A percentile compares a stretch with the other conserved stretches of the same genome.
phyloP scores from a whole-genome alignment of 495 filamentous ascomycete species.

The Geoglossum glabrum region DNA sequence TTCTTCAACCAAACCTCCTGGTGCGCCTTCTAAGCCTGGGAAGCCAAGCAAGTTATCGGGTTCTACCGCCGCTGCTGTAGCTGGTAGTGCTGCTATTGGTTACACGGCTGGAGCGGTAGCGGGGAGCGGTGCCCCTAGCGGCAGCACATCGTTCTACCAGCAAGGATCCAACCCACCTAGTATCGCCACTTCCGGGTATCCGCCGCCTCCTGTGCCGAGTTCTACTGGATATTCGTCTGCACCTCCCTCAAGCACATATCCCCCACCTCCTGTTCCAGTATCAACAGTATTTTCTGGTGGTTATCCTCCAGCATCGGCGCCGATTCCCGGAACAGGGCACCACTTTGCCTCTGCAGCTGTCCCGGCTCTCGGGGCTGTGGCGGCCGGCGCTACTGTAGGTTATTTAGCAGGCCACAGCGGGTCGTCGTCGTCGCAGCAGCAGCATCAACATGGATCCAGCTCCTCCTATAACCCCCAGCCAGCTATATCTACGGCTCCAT shows the following conservation, averaged over 20 bases:
- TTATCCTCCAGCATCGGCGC: constrained; percentile 2
- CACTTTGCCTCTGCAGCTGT: constrained; percentile 13
- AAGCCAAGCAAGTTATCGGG: neutral
- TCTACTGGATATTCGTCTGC: neutral
- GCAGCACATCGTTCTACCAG: neutral
- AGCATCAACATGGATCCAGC: constrained; percentile 12
- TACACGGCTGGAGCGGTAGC: neutral
- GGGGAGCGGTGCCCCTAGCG: neutral
- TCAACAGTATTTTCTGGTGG: neutral
- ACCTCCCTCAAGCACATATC: neutral
- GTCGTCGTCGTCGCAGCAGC: constrained; percentile 7
- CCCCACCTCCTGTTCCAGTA: neutral
- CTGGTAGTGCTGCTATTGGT: neutral
- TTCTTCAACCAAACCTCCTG: neutral
- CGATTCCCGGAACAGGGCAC: neutral
- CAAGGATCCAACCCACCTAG: neutral
- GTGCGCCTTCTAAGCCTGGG: constrained; percentile 11
- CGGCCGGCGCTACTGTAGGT: constrained; percentile 28
- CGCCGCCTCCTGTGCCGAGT: neutral
- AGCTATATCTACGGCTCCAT: neutral
- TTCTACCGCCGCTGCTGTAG: neutral
- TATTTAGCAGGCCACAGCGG: constrained; percentile 24
- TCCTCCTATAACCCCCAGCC: neutral
- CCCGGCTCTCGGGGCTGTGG: constrained; percentile 23
- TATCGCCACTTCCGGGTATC: neutral